These are phyloP conservation scores for Alternaria gaisen DNA, from an alignment of 2,329 filamentous ascomycete genomes.

Conservation along the genomic window DNA sequence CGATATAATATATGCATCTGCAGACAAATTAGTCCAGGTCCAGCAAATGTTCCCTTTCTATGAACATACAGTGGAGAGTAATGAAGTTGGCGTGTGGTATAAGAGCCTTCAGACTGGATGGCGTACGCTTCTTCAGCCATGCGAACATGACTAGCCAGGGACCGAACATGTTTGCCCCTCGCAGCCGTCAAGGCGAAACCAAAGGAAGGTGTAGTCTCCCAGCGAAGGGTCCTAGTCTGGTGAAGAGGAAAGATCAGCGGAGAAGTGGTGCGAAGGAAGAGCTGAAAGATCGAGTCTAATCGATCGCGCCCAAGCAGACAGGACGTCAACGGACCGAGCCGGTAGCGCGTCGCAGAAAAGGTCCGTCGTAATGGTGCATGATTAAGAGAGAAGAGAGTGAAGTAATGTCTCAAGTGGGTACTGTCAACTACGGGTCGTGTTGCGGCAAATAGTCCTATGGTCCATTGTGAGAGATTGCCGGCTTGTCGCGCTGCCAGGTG, in stretches of 20 bases:
- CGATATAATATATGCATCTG: conserved; percentile 82
- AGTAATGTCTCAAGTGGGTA: background rate
- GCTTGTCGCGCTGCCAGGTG: conserved; percentile 14
- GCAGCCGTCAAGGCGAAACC: conserved; percentile 1
- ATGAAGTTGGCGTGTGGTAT: conserved; percentile 82
- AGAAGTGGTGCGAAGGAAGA: conserved; percentile 9
- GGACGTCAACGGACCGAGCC: conserved; percentile 35
- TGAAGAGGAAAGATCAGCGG: background rate
- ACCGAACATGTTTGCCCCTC: conserved; percentile 38
- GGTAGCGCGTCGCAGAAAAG: conserved; percentile 25
- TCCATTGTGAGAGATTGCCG: conserved; percentile 10
- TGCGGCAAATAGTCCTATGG: conserved; percentile 3
- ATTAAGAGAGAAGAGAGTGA: conserved; percentile 5
- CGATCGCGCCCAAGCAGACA: conserved; percentile 12
- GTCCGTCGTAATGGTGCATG: conserved; percentile 18
- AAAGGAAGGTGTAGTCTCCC: background rate
- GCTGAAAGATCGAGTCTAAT: conserved; percentile 13
- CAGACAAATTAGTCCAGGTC: conserved; percentile 14
- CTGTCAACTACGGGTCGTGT: background rate
- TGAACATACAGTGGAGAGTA: conserved; percentile 72
- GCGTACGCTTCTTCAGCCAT: conserved; percentile 42
- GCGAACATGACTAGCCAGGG: conserved; percentile 40
- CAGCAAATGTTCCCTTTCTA: too few relatives aligned
- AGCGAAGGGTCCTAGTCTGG: background rate
- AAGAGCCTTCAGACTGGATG: conserved; percentile 28